Conservation (phyloP, 2,329 filamentous ascomycete species). For the Fusarium graminum region DNA sequence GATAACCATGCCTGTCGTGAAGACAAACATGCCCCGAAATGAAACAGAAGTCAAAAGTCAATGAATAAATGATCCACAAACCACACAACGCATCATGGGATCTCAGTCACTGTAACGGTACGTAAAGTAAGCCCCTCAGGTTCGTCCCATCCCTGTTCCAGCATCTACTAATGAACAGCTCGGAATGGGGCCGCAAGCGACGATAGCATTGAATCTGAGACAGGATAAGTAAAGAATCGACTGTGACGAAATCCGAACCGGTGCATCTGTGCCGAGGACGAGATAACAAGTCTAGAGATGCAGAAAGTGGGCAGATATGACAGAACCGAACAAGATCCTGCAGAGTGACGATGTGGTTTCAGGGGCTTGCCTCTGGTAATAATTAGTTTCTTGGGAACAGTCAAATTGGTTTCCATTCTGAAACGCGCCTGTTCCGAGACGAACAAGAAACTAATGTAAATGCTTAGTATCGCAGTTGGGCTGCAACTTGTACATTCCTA, state of each 20-base stretch:
- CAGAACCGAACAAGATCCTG: conserved; percentile 13
- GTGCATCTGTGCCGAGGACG: conserved; percentile 7
- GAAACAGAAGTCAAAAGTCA: not conserved
- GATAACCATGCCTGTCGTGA: not conserved
- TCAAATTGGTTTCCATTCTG: conserved; percentile 40
- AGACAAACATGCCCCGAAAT: not conserved
- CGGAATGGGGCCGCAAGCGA: conserved; percentile 24
- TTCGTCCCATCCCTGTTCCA: conserved; percentile 43
- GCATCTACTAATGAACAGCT: conserved; percentile 1
- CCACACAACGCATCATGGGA: not conserved
- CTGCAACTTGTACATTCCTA: not conserved
- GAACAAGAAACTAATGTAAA: conserved; percentile 19
- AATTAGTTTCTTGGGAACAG: conserved; percentile 34
- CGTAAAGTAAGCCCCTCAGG: conserved; percentile 45
- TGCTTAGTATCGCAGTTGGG: not conserved
- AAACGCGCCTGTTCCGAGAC: conserved; percentile 44
- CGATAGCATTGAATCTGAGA: conserved; percentile 32
- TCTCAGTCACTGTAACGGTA: not conserved
- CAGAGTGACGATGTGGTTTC: conserved; percentile 15
- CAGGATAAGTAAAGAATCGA: conserved; percentile 12
- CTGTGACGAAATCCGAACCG: conserved; percentile 6
- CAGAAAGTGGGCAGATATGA: conserved; percentile 25
- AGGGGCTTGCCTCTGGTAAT: not conserved
- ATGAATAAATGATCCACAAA: not conserved
- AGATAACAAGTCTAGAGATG: conserved; percentile 12